Evolutionary conservation across 2,329 filamentous ascomycete species (phyloP).

Genomic region (Trichoderma arundinaceum): DNA sequence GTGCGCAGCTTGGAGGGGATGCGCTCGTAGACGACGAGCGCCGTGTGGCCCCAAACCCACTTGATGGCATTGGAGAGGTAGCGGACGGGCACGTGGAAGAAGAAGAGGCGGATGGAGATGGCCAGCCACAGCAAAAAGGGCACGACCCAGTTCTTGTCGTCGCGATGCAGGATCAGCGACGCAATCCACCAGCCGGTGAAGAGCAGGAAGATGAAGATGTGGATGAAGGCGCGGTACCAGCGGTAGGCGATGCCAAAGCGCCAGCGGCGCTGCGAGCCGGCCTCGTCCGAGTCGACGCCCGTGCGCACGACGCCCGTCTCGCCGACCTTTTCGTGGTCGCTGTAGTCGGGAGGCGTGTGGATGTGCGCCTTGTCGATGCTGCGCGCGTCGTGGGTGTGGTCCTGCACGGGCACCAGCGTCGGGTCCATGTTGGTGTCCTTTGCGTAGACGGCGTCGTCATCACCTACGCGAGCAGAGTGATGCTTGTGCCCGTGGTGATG

Average conservation of each 20-base stretch:
- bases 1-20: conserved; percentile 72
- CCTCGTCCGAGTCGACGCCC: conserved; percentile 37
- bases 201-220: conserved; percentile 52
- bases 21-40: conserved; percentile 60
- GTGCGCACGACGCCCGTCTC: conserved; percentile 43
- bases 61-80: conserved; percentile 70
- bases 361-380: conserved; percentile 36
- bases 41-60: conserved; percentile 70
- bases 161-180: conserved; percentile 71
- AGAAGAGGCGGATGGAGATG: conserved; percentile 74
- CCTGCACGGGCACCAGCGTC: conserved; percentile 42
- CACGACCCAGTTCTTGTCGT: conserved; percentile 79
- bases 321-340: conserved; percentile 48
- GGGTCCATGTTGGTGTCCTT: conserved; percentile 49
- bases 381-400: conserved; percentile 38
- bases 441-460: conserved; percentile 55
- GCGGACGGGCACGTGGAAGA: conserved; percentile 72
- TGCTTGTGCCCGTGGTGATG: conserved; percentile 52
- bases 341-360: conserved; percentile 46
- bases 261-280: conserved; percentile 35
- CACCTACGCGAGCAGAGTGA: conserved; percentile 47
- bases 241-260: conserved; percentile 49
- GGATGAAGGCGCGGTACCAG: conserved; percentile 53
- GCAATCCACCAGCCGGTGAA: conserved; percentile 76
- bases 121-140: conserved; percentile 82